Evolutionary conservation across 768 basidiomycete genomes (phyloP), one percentile per base, ranked within the genome.

Genomic region (Termitomyces sp.): DNA sequence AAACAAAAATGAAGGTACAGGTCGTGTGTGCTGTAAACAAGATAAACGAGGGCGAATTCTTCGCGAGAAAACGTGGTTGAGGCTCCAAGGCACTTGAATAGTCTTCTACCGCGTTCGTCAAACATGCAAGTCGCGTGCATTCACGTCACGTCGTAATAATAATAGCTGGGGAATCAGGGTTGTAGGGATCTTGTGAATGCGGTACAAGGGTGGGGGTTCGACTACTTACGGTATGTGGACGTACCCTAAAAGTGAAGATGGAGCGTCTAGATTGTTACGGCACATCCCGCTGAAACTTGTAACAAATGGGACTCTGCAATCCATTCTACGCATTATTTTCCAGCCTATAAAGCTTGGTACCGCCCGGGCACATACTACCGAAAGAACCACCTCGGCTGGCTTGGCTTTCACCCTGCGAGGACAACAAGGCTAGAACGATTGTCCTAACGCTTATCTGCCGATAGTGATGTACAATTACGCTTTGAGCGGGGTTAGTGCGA

Each of bases 81-180:
- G 23, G 17, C 17, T 46, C 6, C 50, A 41, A 51, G 40, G 17
- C 38, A 41, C 50, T 40, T 11, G 15, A 11, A 30, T 28, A 23
- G 26, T 17, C 50, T 41, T 44, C 42, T 53, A 44, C 51, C 55
- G 50, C 33, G 35, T 40, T 43, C 14, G 47, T 41, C 44, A 41
- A 33, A 42, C 37, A 43, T 41, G 52, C 38, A 44, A 41, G 21
- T 28, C 37, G 33, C 33, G 21, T 26, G 41, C 15, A 42, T 49
- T 33, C 50, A 54, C 28, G 33, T 40, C 28, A 46, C 55, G 37
- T 41, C 37, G 57, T 41, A 51, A 51, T 43, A 9, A 49, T 48
- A 40, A 49, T n/a, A 35, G 35, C 46, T 15, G 26, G 45, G 38
- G 37, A 46, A 33, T 50, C 55, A 59, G 58, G 58, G 58, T 14